Evolutionary conservation across 2,329 filamentous ascomycete species (phyloP), one percentile per base, ranked within the genome.

Genomic region (Amauroascus verrucosus): DNA sequence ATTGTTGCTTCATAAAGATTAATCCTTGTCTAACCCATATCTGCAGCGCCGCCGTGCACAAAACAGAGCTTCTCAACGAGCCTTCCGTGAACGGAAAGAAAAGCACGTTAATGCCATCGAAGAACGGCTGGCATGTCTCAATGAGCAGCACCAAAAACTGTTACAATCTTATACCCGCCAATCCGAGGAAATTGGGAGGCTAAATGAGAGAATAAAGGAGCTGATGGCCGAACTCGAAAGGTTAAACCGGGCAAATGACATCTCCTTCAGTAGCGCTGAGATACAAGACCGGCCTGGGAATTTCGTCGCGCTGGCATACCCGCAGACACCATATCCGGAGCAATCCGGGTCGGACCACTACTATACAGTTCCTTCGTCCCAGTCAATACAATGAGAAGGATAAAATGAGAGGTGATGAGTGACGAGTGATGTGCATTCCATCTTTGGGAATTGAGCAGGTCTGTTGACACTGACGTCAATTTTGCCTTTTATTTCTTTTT

Each of bases 81-180:
- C 88, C 11, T 94, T 94, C 75, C 81, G 88, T 50, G 88, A 94
- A 68, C 84, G 88, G 57, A 94, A 93, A 71, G 88, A 94, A 69
- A 88, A 84, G 72, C 88, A 94, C 63, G 69, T 94, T 46, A 88
- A 88, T 67, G 85, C 90, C 60, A 77, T 94, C 1, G 89, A 95
- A 71, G 85, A 77, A 55, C 87, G 88, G 69, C 82, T 88, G 1
- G 77, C 83, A 43, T 82, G 86, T 64, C 70, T 88, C 11, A 62
- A 65, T 32, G 59, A 63, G 48, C 61, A 65, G 47, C 62, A 67
- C 49, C 59, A 64, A 49, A 58, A 62, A 35, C 61, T 67, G 6
- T 56, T 66, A 4, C 61, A 65, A 35, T 64, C 63, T 24, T 66
- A 66, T 46, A 60, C 58, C 22, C 60, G 59, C n/a, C 64, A 65